phyloP scores from a whole-genome alignment of 805 yeast species.

The Limtongia smithiae region DNA sequence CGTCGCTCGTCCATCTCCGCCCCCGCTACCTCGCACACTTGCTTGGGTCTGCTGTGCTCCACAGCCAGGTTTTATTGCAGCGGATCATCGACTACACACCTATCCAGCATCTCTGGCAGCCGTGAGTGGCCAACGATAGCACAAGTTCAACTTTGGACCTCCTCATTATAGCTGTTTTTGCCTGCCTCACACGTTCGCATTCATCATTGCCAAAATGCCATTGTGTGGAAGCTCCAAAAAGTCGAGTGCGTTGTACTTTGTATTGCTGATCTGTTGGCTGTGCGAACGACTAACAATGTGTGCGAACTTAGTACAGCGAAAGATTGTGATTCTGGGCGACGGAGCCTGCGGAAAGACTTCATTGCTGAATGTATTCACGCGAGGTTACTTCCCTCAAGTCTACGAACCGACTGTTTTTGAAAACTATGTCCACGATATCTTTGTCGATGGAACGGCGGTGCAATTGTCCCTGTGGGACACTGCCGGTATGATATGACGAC shows the following conservation, averaged over 20 bases:
- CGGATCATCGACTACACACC: no score
- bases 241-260: conserved; percentile 20
- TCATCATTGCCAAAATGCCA: no score
- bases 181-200: no score
- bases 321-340: conserved; percentile 30
- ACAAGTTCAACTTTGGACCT: no score
- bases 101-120: no score
- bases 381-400: conserved; percentile 97
- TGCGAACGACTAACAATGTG: no score
- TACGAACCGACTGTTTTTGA: conserved; percentile 98
- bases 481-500: conserved; percentile 54
- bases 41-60: no score
- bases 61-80: no score
- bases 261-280: background rate
- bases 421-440: conserved; percentile 94
- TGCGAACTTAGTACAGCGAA: conserved; percentile 19
- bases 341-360: conserved; percentile 97
- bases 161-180: no score
- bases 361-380: conserved; percentile 85
- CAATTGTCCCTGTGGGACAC: conserved; percentile 96
- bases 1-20: no score
- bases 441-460: conserved; percentile 88
- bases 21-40: no score
- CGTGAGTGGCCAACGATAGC: no score
- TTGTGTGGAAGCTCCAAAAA: conserved; percentile 37